Percentiles rank a stretch among this genome's conserved stretches.
Evolutionary conservation across 345 rosid genomes (phyloP).

Genomic region (Dimocarpus longan): DNA sequence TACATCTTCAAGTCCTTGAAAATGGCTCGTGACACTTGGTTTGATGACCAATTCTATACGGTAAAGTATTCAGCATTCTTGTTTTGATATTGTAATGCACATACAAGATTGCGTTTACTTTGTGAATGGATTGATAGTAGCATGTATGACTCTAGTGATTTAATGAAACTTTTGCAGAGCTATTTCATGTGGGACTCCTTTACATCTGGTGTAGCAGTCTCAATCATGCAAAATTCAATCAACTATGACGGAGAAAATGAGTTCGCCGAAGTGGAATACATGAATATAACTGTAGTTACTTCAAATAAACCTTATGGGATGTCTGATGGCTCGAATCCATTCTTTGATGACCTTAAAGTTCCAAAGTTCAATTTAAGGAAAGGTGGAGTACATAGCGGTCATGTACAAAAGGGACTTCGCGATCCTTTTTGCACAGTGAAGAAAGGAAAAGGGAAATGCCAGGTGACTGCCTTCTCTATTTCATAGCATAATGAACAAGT

Average conservation of each 20-base stretch:
- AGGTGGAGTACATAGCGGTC: slow-evolving; percentile 87
- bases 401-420: slow-evolving; percentile 67
- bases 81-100: background rate
- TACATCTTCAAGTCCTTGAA: slow-evolving; percentile 75
- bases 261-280: slow-evolving; percentile 83
- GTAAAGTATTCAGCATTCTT: slow-evolving; percentile 27
- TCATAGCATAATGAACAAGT: background rate
- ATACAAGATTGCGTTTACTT: background rate
- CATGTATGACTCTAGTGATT: background rate
- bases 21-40: slow-evolving; percentile 77
- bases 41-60: slow-evolving; percentile 53
- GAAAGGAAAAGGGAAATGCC: slow-evolving; percentile 75
- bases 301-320: slow-evolving; percentile 77
- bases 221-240: slow-evolving; percentile 56
- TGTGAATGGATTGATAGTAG: no score
- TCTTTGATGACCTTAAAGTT: slow-evolving; percentile 55
- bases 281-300: slow-evolving; percentile 83
- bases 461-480: slow-evolving; percentile 42
- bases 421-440: slow-evolving; percentile 66
- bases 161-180: slow-evolving; percentile 46
- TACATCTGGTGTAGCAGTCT: slow-evolving; percentile 75
- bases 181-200: slow-evolving; percentile 98
- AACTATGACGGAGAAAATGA: slow-evolving; percentile 57
- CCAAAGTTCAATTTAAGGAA: slow-evolving; percentile 61
- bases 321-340: slow-evolving; percentile 79